Evolutionary conservation across 495 filamentous ascomycete genomes (phyloP).

Genomic region (Pseudotulostoma volvatum): DNA sequence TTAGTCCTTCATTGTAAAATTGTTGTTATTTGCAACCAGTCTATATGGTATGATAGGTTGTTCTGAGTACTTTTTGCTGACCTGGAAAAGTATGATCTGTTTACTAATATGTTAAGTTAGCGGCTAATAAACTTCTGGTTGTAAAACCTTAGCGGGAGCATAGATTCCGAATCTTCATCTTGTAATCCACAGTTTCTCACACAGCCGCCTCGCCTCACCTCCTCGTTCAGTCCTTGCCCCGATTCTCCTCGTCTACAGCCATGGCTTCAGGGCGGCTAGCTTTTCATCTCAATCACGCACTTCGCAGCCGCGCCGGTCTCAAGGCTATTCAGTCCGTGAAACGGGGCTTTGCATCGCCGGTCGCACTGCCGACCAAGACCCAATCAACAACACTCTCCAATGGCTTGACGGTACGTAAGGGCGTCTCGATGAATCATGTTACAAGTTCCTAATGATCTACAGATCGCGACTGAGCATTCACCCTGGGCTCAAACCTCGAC

Average conservation of each 20-base stretch:
- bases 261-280: constrained; percentile 95
- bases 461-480: constrained; percentile 97
- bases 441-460: constrained; percentile 24
- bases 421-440: constrained; percentile 1
- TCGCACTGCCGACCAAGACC: constrained; percentile 57
- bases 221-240: constrained; percentile 3
- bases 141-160: no score
- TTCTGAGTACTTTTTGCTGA: no score
- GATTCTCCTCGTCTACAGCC: constrained; percentile 16
- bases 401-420: constrained; percentile 71
- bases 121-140: no score
- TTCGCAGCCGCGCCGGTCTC: constrained; percentile 66
- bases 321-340: constrained; percentile 53
- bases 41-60: no score
- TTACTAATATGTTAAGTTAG: no score
- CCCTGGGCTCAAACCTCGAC: constrained; percentile 98
- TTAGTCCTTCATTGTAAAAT: no score
- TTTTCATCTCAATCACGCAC: constrained; percentile 69
- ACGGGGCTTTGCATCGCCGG: constrained; percentile 75
- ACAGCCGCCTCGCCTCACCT: no score
- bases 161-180: no score
- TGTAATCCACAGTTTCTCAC: no score
- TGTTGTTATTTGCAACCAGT: no score
- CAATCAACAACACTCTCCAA: constrained; percentile 92
- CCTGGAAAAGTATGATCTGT: background rate